Base-by-base conservation (phyloP, 192 early-diverging fungal genomes). In the Umbelopsis sp. region DNA sequence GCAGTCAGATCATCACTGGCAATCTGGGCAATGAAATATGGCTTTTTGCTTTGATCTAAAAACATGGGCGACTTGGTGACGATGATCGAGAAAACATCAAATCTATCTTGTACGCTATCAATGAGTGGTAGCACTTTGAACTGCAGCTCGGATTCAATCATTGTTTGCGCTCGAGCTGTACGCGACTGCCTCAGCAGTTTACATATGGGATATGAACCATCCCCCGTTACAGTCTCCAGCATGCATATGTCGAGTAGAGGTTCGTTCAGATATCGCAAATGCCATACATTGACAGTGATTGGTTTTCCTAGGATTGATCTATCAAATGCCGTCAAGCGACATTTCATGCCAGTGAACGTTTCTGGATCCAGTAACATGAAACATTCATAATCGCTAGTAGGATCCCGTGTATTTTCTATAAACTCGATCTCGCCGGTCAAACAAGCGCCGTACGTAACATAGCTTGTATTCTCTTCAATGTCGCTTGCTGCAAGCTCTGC, bases 401-500 rank as follows among this genome's bases (percentile, higher is more conserved):
- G 27, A 61, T 61, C 30, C 0, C 25, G 2, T 15, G 55, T 37
- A 61, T 61, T 18, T 35, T 61, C 55, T 11, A 25, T 35, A 30
- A 35, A 61, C n/a, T 61, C 55, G 13, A 61, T 15, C 33, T 61
- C 55, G 27, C 55, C 55, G 13, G 55, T 61, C 16, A 61, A 35
- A 2, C 2, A 27, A 6, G 27, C 11, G 2, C 55, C 55, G 11
- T 61, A 25, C 3, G 12, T 61, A 35, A 18, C 15, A 30, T 33
- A 35, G 30, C 35, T 25, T 35, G 30, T 61, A 13, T 15, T 33
- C 27, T 15, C 27, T 35, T n/a, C 27, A 15, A 61, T 8, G 25
- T 61, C 55, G 30, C 55, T 35, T 16, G 55, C 55, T 61, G 55
- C 55, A 61, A 61, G 27, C 16, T 61, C 55, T 25, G 30, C 55